A percentile compares a stretch with the other conserved stretches of the same genome.
phyloP scores from a whole-genome alignment of 73 alveolate species.

The Blepharisma stoltei region DNA sequence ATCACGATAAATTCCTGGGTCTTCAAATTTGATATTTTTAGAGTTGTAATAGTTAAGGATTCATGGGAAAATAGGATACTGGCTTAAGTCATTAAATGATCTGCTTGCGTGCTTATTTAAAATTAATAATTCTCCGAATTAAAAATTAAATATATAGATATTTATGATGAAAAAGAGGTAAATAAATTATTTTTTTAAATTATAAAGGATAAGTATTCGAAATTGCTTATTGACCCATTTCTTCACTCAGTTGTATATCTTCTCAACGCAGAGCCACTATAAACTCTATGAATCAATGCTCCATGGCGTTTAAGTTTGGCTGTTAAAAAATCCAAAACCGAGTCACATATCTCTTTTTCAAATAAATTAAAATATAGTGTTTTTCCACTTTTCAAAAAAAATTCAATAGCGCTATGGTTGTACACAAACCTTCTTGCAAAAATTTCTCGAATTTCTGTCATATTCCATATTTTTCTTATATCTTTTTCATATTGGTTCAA shows the following conservation, averaged over 20 bases:
- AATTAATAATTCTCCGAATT: too few relatives aligned
- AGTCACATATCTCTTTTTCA: background rate
- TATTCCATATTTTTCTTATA: background rate
- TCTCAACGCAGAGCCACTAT: conserved; percentile 38
- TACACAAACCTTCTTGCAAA: conserved; percentile 4
- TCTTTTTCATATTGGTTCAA: background rate
- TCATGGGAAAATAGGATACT: conserved; percentile 99
- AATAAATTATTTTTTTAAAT: too few relatives aligned
- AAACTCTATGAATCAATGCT: conserved; percentile 55
- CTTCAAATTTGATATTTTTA: conserved; percentile 54
- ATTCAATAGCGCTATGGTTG: conserved; percentile 18
- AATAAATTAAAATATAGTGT: background rate
- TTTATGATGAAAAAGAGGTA: too few relatives aligned
- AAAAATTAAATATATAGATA: too few relatives aligned
- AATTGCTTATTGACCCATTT: conserved; percentile 87
- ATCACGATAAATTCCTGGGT: conserved; percentile 65
- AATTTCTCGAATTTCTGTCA: conserved; percentile 35
- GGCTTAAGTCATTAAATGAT: conserved; percentile 84
- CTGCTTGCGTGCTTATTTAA: conserved; percentile 85
- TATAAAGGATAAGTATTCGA: conserved; percentile 87
- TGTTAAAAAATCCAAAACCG: background rate
- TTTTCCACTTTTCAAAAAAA: conserved; percentile 17
- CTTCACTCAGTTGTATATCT: conserved; percentile 89
- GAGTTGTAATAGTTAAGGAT: conserved; percentile 74
- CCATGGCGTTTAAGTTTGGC: background rate